Evolutionary conservation across 1,284 basidiomycete genomes (phyloP), one percentile per base, ranked within the genome.

Genomic region (Butyriboletus appendiculatus): DNA sequence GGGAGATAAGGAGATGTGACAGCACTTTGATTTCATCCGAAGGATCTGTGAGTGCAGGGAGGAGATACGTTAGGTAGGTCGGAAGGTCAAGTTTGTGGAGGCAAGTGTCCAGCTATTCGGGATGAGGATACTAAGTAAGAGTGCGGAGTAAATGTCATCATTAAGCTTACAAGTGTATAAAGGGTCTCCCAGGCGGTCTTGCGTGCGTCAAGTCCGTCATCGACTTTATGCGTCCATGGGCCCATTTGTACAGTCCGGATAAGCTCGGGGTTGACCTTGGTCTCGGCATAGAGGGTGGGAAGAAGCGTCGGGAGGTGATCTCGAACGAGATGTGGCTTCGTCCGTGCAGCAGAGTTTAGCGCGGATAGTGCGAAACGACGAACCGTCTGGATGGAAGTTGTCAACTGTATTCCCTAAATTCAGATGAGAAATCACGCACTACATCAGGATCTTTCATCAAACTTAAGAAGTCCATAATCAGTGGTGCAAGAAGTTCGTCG

Each of bases 101-200:
- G 68, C 92, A 96, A 0, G 94, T 96, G 64, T 97, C 94, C 51
- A 98, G 84, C 88, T 92, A 40, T 43, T 45, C 22, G 30, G 12
- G 35, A 35, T 33, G 35, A 12, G 39, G 34, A 20, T 68, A 53
- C 10, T 28, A 11, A 58, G 57, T 58, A 55, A 14, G 8, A 45
- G 28, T 3, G 2, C 16, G 34, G n/a, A 16, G 6, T 18, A 6
- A 38, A 22, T 30, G n/a, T 18, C 2, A 12, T 9, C 16, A 7
- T 39, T 11, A 5, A 12, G 14, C 87, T 63, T 61, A 93, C 92
- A 58, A 98, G 75, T 16, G 96, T 98, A 70, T 96, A 96, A 80
- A 99, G 92, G 5, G 96, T 96, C 74, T 99, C 96, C 73, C 93
- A 98, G 2, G 96, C 96, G 0, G 93, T 96, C 79, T 96, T 95